A percentile compares a stretch with the other conserved stretches of the same genome.
Conservation (phyloP, 108 stramenopile species). For the Mediolabrus comicus region DNA sequence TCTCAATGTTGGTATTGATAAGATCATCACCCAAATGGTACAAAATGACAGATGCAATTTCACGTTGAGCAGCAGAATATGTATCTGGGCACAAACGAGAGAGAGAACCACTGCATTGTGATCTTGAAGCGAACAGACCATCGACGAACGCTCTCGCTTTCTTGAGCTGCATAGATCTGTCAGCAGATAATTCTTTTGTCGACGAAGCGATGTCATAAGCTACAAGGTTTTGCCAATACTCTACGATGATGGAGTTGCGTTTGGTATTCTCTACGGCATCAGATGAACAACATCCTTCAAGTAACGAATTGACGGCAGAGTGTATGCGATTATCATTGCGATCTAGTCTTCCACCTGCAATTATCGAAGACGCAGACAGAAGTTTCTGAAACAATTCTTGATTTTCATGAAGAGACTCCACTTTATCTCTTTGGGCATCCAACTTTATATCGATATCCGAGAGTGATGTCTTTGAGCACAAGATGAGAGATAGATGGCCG, state of each 20-base stretch:
- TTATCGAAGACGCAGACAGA: conserved; percentile 18
- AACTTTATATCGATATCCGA: conserved; percentile 44
- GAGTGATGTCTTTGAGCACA: conserved; percentile 24
- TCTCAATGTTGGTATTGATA: neutral
- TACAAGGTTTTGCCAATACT: conserved; percentile 39
- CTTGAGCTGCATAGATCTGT: neutral
- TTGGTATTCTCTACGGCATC: conserved; percentile 1
- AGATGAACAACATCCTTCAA: conserved; percentile 6
- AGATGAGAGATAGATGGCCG: conserved; percentile 59
- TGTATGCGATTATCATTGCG: conserved; percentile 14
- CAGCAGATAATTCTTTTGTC: conserved; percentile 9
- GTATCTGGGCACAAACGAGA: conserved; percentile 47
- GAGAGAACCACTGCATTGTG: conserved; percentile 53
- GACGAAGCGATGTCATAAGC: conserved; percentile 18
- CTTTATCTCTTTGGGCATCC: conserved; percentile 1
- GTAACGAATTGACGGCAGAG: conserved; percentile 26
- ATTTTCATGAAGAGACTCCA: conserved; percentile 1
- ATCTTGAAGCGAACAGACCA: neutral
- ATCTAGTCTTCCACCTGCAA: conserved; percentile 27
- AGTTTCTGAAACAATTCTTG: conserved; percentile 11
- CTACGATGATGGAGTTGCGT: conserved; percentile 8
- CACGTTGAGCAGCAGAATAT: conserved; percentile 42
- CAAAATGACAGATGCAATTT: conserved; percentile 52
- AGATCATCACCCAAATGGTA: conserved; percentile 39
- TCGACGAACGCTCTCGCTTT: conserved; percentile 15